phyloP scores from a whole-genome alignment of 371 early-diverging fungal genomes.

The Actinomortierella ambigua region DNA sequence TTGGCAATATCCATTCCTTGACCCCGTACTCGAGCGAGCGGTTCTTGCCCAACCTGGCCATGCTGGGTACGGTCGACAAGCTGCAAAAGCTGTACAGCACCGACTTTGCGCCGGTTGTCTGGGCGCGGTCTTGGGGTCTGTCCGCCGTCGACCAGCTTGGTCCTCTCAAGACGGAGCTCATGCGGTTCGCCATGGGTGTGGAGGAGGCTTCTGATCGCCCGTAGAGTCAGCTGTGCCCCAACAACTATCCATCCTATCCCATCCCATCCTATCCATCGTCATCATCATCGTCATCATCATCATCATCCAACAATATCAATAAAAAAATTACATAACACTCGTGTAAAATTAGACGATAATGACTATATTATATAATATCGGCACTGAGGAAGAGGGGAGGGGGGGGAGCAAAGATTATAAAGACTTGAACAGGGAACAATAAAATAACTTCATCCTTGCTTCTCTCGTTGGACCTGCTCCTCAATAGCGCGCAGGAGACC shows the following conservation, averaged over 20 bases:
- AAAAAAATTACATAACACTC: no score
- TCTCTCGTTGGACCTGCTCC: conserved; percentile 59
- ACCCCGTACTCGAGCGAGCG: conserved; percentile 79
- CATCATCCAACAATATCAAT: no score
- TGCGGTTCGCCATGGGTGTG: conserved; percentile 69
- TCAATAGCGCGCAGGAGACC: conserved; percentile 70
- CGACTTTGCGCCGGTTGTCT: conserved; percentile 62
- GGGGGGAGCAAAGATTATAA: no score
- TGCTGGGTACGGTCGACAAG: conserved; percentile 86
- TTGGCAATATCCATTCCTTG: conserved; percentile 73
- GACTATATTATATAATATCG: no score
- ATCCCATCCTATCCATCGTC: no score
- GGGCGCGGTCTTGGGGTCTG: conserved; percentile 72
- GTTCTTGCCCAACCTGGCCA: conserved; percentile 79
- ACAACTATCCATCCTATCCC: no score
- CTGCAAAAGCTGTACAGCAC: conserved; percentile 79
- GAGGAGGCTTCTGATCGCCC: conserved; percentile 32
- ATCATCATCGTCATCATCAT: no score
- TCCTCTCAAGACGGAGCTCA: conserved; percentile 67
- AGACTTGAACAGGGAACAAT: no score
- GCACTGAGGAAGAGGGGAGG: no score
- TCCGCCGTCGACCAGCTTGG: conserved; percentile 65
- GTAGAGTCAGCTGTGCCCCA: no score
- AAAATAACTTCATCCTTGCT: neutral
- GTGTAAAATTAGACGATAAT: no score